Conservation (phyloP, 2,329 filamentous ascomycete genomes). For the Diaporthe sp. region DNA sequence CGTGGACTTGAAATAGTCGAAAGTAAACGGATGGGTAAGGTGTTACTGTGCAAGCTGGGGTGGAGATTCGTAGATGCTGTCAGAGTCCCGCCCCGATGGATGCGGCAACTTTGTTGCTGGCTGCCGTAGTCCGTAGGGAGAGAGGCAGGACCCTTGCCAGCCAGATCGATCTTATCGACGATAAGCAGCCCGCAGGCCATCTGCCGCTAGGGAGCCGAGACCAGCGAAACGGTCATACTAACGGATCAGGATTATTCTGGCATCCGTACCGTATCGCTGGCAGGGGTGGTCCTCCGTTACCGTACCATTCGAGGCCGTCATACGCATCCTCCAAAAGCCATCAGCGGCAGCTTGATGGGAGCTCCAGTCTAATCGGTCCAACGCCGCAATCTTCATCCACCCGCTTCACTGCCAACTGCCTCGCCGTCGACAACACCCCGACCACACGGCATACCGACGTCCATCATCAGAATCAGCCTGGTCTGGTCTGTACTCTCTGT, state of each 20-base stretch:
- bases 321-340: slow-evolving; percentile 31
- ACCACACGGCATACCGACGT: neutral
- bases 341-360: slow-evolving; percentile 37
- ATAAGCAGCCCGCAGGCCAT: neutral
- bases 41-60: neutral
- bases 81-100: slow-evolving; percentile 3
- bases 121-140: neutral
- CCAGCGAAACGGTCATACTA: neutral
- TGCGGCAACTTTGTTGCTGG: slow-evolving; percentile 8
- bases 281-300: neutral
- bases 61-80: slow-evolving; percentile 25
- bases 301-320: slow-evolving; percentile 33
- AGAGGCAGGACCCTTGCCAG: neutral
- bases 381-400: slow-evolving; percentile 26
- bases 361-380: slow-evolving; percentile 27
- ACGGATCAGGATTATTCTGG: slow-evolving; percentile 21
- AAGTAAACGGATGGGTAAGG: neutral
- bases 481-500: neutral
- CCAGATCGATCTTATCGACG: slow-evolving; percentile 10
- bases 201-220: neutral
- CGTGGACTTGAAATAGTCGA: neutral
- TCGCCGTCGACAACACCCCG: slow-evolving; percentile 21
- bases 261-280: neutral
- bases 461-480: slow-evolving; percentile 11
- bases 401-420: neutral